These are phyloP conservation scores for Blepharisma stoltei DNA, from an alignment of 73 alveolate species.

Conservation along the genomic window DNA sequence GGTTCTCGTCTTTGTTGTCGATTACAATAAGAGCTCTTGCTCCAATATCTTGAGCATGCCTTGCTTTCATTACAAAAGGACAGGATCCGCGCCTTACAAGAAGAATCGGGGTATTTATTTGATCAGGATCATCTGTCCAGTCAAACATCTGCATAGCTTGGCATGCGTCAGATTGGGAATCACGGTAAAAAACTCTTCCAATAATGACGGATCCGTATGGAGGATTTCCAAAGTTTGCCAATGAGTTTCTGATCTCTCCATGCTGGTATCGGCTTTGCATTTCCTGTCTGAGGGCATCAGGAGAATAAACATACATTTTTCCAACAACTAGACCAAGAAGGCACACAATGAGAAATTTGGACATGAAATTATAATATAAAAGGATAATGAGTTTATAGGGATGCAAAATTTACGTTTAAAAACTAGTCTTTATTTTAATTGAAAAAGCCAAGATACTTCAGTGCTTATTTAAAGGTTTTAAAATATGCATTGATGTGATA, in stretches of 20 bases:
- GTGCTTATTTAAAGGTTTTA: no score
- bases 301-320: no score
- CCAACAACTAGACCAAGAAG: no score
- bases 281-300: no score
- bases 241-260: background rate
- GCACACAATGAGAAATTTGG: no score
- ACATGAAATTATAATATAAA: no score
- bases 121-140: slow-evolving; percentile 34
- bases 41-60: slow-evolving; percentile 79
- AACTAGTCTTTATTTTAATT: no score
- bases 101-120: slow-evolving; percentile 47
- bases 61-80: slow-evolving; percentile 73
- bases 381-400: no score
- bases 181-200: slow-evolving; percentile 10
- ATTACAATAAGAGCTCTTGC: slow-evolving; percentile 69
- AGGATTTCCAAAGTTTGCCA: slow-evolving; percentile 34
- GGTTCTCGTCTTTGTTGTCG: slow-evolving; percentile 55
- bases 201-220: slow-evolving; percentile 20
- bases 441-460: no score
- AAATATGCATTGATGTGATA: no score
- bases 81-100: slow-evolving; percentile 81
- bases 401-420: no score
- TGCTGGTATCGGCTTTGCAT: no score
- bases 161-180: background rate
- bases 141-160: background rate